Evolutionary conservation across 1,139 yeast species (phyloP), one percentile per base, ranked within the genome.

Genomic region (Lodderomyces elongisporus): DNA sequence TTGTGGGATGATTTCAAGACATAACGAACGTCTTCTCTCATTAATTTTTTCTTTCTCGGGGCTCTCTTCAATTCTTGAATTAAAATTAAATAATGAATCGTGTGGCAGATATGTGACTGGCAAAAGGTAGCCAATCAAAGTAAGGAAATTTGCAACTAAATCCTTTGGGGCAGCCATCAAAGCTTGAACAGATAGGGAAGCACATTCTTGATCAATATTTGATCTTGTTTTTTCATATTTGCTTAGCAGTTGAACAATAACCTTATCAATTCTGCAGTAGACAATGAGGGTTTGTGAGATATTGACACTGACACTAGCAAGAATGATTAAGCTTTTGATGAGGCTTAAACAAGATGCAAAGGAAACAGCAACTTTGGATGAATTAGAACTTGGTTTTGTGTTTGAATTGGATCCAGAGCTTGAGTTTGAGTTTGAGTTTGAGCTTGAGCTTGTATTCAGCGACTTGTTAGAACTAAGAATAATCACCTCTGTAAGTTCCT

Each of bases 121-220:
- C 21, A 85, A 56, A 6, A 85, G 46, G 30, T 74, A 67, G 0
- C 78, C 73, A 20, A 83, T 61, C 31, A 85, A 60, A 26, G 73
- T 66, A 15, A 87, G 55, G 17, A 82, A 65, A 16, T 77, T 68
- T 1, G 74, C 48, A 21, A 83, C 56, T 24, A 85, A 53, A 16
- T 79, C 85, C 44, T 79, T 80, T 1, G 93, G 89, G 4, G 79
- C 76, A 34, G 81, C 77, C 77, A 87, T 82, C 27, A 88, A 58
- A 0, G 85, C 76, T 47, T 85, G 94, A 27, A 81, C 69, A 3
- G 48, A 44, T 2, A 41, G 9, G 10, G 9, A n/a, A 13, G 6
- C 10, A 10, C 9, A 20, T 8, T 10, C 7, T 8, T 20, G 7
- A 20, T 20, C 22, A 10, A 7, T 10, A 3, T 26, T 18, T 14